These are phyloP conservation scores for Brettanomyces bruxellensis DNA, from an alignment of 805 yeast genomes.

Conservation along the genomic window DNA sequence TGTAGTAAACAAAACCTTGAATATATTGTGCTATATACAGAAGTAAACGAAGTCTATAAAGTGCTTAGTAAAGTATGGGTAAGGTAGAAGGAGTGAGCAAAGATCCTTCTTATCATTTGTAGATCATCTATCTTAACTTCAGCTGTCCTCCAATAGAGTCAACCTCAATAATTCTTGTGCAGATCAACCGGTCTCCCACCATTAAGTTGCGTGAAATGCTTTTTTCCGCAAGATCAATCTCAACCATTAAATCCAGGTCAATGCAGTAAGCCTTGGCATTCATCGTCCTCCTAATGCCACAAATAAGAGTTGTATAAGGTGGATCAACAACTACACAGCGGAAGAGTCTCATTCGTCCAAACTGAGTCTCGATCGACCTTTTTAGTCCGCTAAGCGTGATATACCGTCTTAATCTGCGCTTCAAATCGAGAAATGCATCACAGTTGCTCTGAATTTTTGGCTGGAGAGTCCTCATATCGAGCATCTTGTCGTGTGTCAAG, in stretches of 20 bases:
- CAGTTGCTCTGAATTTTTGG: constrained; percentile 4
- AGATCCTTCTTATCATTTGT: too few species aligned
- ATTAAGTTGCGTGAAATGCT: constrained; percentile 1
- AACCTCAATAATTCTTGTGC: constrained; percentile 35
- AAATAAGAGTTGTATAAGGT: constrained; percentile 19
- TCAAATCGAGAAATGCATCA: not conserved
- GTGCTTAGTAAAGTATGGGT: not conserved
- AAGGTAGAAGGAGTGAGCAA: not conserved
- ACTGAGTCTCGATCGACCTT: not conserved
- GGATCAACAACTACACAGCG: constrained; percentile 37
- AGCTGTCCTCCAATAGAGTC: constrained; percentile 23
- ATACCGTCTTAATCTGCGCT: constrained; percentile 8
- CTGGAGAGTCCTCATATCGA: constrained; percentile 4
- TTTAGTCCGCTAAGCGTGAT: not conserved
- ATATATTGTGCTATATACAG: not conserved
- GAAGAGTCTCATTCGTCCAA: constrained; percentile 13
- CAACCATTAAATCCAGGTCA: constrained; percentile 39
- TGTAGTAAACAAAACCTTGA: not conserved
- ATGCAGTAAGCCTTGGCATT: constrained; percentile 31
- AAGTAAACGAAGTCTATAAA: not conserved
- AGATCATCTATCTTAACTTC: not conserved
- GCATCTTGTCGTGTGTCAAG: constrained; percentile 25
- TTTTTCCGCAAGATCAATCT: constrained; percentile 20
- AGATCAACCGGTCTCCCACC: constrained; percentile 38
- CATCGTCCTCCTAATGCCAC: constrained; percentile 8